Conservation (phyloP, 345 rosid genomes). For the Acer saccharum region DNA sequence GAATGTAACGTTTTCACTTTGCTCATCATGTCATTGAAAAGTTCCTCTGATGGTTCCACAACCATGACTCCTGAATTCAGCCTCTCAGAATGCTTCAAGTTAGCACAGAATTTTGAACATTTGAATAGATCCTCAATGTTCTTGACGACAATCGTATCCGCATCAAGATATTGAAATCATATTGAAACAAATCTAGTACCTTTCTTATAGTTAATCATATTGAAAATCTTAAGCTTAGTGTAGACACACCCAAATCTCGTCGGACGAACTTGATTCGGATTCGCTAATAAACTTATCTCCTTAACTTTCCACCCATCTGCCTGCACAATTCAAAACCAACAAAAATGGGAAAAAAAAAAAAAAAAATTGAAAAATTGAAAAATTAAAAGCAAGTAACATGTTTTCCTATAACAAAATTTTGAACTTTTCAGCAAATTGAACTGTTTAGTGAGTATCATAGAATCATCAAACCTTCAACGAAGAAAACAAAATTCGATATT, state of each 20-base stretch:
- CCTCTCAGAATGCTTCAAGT: conserved; percentile 95
- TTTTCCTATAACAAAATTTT: not conserved
- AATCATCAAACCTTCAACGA: not conserved
- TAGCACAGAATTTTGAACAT: conserved; percentile 86
- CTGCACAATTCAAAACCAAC: conserved; percentile 37
- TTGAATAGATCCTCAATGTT: conserved; percentile 85
- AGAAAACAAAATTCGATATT: not conserved
- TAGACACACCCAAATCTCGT: conserved; percentile 96
- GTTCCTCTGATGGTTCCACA: conserved; percentile 79
- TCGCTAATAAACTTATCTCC: conserved; percentile 79
- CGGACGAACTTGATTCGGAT: conserved; percentile 90
- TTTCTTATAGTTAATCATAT: conserved; percentile 84
- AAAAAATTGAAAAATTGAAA: not conserved
- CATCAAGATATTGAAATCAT: conserved; percentile 97
- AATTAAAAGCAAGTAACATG: too few relatives aligned
- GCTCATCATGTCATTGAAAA: conserved; percentile 84
- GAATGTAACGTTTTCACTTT: conserved; percentile 80
- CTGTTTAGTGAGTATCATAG: too few relatives aligned
- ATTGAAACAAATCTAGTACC: conserved; percentile 46
- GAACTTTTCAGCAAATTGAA: too few relatives aligned
- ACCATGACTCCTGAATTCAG: conserved; percentile 97
- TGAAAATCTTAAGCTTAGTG: conserved; percentile 90
- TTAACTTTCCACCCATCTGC: conserved; percentile 97
- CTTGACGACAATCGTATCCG: conserved; percentile 93
- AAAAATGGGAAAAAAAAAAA: not conserved